Percentiles rank a stretch among this genome's conserved stretches.
These are phyloP conservation scores for Calonectria pauciramosa DNA, from an alignment of 2,329 filamentous ascomycete species.

Conservation along the genomic window DNA sequence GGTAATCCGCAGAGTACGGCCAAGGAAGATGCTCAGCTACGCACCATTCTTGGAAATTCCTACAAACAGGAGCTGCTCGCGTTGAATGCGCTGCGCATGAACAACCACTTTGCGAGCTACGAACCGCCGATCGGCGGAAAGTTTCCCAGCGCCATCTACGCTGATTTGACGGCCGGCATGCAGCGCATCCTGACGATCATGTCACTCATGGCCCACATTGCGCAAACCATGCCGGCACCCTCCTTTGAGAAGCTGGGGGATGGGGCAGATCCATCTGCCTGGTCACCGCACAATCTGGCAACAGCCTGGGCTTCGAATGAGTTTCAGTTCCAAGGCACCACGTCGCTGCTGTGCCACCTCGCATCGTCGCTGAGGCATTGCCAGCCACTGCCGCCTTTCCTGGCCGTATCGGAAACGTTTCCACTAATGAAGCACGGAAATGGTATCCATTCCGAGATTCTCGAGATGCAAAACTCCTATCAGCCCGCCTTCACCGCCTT, in stretches of 20 bases:
- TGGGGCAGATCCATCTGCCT: neutral
- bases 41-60: neutral
- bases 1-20: neutral
- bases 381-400: slow-evolving; percentile 22
- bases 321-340: slow-evolving; percentile 20
- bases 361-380: slow-evolving; percentile 21
- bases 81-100: slow-evolving; percentile 17
- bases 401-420: slow-evolving; percentile 16
- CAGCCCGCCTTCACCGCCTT: slow-evolving; percentile 24
- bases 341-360: slow-evolving; percentile 26
- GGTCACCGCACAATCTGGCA: slow-evolving; percentile 2
- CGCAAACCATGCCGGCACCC: slow-evolving; percentile 18
- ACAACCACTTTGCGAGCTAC: slow-evolving; percentile 24
- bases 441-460: slow-evolving; percentile 13
- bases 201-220: slow-evolving; percentile 27
- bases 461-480: slow-evolving; percentile 15
- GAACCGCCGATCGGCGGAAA: slow-evolving; percentile 28
- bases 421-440: slow-evolving; percentile 9
- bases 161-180: slow-evolving; percentile 21
- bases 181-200: slow-evolving; percentile 24
- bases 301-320: slow-evolving; percentile 15
- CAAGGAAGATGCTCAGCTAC: neutral
- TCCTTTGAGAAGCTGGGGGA: neutral
- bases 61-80: slow-evolving; percentile 19
- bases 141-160: slow-evolving; percentile 22